Conservation (phyloP, 495 filamentous ascomycete species). For the Xylaria acuta region DNA sequence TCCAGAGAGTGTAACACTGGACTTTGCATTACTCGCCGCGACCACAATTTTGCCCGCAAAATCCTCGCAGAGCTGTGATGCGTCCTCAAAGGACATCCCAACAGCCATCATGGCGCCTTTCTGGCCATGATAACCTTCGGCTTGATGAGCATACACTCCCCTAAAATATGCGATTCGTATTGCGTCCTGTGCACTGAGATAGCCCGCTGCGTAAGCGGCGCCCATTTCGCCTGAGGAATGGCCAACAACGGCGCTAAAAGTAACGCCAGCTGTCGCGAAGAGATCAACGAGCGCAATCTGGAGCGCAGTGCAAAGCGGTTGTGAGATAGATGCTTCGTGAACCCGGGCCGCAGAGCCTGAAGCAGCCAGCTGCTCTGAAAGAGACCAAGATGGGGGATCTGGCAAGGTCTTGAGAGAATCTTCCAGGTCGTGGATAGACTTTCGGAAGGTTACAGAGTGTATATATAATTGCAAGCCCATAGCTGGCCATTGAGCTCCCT, state of each 20-base stretch:
- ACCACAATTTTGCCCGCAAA: constrained; percentile 43
- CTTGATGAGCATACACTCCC: too few relatives aligned
- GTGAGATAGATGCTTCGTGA: constrained; percentile 45
- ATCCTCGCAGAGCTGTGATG: too few relatives aligned
- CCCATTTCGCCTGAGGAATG: constrained; percentile 63
- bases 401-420: neutral
- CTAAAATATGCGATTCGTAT: constrained; percentile 47
- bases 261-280: constrained; percentile 50
- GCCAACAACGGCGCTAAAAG: constrained; percentile 51
- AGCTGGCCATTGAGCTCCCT: constrained; percentile 70
- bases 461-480: too few relatives aligned
- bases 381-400: constrained; percentile 30
- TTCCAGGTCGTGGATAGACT: constrained; percentile 43
- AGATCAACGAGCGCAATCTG: constrained; percentile 53
- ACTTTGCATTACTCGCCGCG: constrained; percentile 51
- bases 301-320: constrained; percentile 36
- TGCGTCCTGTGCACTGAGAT: constrained; percentile 41
- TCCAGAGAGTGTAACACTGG: constrained; percentile 53
- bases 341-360: too few relatives aligned
- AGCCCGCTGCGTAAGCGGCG: constrained; percentile 45
- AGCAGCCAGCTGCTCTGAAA: constrained; percentile 23
- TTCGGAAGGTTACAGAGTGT: too few relatives aligned
- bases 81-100: constrained; percentile 48
- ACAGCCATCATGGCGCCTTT: constrained; percentile 54
- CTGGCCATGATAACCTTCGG: neutral